A percentile compares a stretch with the other conserved stretches of the same genome.
Evolutionary conservation across 1,284 basidiomycete species (phyloP).

Genomic region (Ustilago trichophora): DNA sequence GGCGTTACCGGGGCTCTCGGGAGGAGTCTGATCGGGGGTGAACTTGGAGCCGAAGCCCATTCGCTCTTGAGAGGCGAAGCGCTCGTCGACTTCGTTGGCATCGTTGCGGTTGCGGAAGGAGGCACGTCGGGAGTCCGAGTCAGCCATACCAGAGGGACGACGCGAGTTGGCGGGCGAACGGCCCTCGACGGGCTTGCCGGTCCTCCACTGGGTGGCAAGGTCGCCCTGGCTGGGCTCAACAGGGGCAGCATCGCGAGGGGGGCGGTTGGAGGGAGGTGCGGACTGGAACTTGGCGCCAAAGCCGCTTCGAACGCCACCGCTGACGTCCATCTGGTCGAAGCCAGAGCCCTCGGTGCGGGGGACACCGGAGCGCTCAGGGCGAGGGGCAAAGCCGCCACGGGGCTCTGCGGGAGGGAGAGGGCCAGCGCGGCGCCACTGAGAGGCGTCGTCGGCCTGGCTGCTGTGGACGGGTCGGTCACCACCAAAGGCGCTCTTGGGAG

Average conservation of each 20-base stretch:
- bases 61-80: slow-evolving; percentile 56
- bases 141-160: slow-evolving; percentile 29
- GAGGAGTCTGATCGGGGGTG: slow-evolving; percentile 49
- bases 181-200: slow-evolving; percentile 60
- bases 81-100: slow-evolving; percentile 57
- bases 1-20: slow-evolving; percentile 47
- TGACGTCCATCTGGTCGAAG: slow-evolving; percentile 64
- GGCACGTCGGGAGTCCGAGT: slow-evolving; percentile 27
- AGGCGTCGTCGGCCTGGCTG: slow-evolving; percentile 69
- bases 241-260: slow-evolving; percentile 41
- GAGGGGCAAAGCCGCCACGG: slow-evolving; percentile 44
- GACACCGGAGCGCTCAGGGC: slow-evolving; percentile 42
- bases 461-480: slow-evolving; percentile 44
- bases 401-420: slow-evolving; percentile 71
- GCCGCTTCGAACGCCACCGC: slow-evolving; percentile 58
- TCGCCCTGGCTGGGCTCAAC: slow-evolving; percentile 59
- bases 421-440: slow-evolving; percentile 85
- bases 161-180: slow-evolving; percentile 40
- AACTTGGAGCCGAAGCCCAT: slow-evolving; percentile 63
- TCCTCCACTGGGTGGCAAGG: slow-evolving; percentile 61
- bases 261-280: slow-evolving; percentile 36
- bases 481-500: slow-evolving; percentile 70
- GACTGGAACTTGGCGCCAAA: slow-evolving; percentile 60
- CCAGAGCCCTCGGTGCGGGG: slow-evolving; percentile 36
- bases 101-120: slow-evolving; percentile 43